A percentile compares a stretch with the other conserved stretches of the same genome.
Evolutionary conservation across 2,329 filamentous ascomycete genomes (phyloP).

Genomic region (Tolypocladium inflatum): DNA sequence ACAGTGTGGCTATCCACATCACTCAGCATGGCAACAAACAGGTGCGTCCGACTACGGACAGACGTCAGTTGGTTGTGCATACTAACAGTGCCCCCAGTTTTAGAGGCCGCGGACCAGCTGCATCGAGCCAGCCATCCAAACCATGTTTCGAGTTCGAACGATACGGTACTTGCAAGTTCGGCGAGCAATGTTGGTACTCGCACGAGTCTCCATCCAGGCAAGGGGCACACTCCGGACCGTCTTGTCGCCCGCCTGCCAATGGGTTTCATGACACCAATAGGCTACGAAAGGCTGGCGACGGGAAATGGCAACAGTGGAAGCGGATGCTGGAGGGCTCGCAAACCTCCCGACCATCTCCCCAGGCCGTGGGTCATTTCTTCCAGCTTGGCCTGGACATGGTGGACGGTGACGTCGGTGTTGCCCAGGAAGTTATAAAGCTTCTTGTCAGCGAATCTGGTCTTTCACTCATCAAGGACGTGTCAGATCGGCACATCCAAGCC

Average conservation of each 20-base stretch:
- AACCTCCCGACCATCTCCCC: neutral
- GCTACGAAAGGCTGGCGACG: neutral
- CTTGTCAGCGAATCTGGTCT: conserved; percentile 19
- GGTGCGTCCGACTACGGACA: no score
- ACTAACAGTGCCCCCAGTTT: no score
- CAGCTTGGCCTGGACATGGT: conserved; percentile 10
- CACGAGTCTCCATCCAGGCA: neutral
- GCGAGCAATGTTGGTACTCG: conserved; percentile 5
- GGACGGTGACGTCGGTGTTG: conserved; percentile 9
- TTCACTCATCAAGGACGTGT: conserved; percentile 13
- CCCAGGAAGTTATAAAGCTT: conserved; percentile 10
- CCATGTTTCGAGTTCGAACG: conserved; percentile 1
- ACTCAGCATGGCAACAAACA: no score
- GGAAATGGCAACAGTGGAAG: conserved; percentile 11
- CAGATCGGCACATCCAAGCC: conserved; percentile 13
- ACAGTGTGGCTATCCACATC: no score
- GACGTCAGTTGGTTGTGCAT: no score
- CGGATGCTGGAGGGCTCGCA: conserved; percentile 2
- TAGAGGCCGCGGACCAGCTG: no score
- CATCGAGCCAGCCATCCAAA: neutral
- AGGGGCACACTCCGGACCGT: no score
- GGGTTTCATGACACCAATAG: neutral
- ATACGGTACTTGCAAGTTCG: conserved; percentile 6
- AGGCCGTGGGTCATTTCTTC: conserved; percentile 7
- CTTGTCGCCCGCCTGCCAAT: neutral